Base-by-base conservation (phyloP, 345 rosid species). In the Acer yangbiense region DNA sequence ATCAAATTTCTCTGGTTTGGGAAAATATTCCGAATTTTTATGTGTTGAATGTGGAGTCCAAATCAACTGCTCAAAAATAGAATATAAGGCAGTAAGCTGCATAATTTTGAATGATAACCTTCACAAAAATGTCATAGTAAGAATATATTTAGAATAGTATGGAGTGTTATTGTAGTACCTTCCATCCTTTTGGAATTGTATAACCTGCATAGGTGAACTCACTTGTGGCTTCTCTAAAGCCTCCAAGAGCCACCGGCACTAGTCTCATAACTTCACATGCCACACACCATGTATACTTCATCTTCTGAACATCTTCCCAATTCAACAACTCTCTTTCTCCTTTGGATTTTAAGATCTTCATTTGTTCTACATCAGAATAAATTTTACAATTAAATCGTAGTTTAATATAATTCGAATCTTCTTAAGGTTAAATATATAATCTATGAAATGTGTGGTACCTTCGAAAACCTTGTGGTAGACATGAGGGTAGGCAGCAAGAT, bases 401-500 rank as follows among this genome's bases (percentile, higher is more conserved):
- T 60, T 60, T 60, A 21, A 3, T 7, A n/a, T 11, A 46, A 35
- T 35, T 35, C 6, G 46, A 46, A 46, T 46, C 50, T 3, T 46
- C 50, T 46, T 46, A 46, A 46, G 50, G 13, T 46, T 9, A 46
- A 46, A 72, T 21, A 27, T 4, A 50, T 52, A 65, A 35, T 18
- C 23, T 6, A 65, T 35, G 17, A 25, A 65, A 9, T 4, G 54
- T 25, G 21, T 9, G 11, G 16, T 64, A 72, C 65, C 73, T 18
- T 16, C 43, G 14, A 72, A 23, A 7, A 78, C 66, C 14, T 39
- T 65, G 43, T 14, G 9, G 12, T 64, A 78, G 3, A 72, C 72
- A 14, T 72, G 50, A 17, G 76, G 81, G 58, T 72, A 35, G 57
- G 72, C 66, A 21, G n/a, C 81, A 1, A 72, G 77, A 65, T 65